Base-by-base conservation (phyloP, 768 basidiomycete genomes). In the Podaxis pistillaris region DNA sequence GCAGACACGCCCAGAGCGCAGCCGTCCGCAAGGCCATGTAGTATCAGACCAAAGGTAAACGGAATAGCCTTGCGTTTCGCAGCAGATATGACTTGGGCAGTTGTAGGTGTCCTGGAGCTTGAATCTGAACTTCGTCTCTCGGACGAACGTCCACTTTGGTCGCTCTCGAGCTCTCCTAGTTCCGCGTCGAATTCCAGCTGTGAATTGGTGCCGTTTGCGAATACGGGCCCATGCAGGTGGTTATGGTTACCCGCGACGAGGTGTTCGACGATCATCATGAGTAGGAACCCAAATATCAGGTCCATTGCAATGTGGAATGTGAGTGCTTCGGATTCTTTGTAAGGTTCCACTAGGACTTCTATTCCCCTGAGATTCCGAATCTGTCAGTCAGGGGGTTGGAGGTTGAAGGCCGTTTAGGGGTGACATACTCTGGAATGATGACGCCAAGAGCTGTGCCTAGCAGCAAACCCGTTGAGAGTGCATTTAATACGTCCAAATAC, bases 11-110 rank as follows among this genome's bases (percentile, higher is more conserved):
- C 97, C 41, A 98, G 78, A 2, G 93, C 94, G 62, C 97, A 86
- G 3, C 97, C 96, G 73, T 99, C 97, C 0, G 94, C 91, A 53
- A 95, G 80, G 1, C 88, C 91, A 70, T 99, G 96, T 26, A 94
- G 83, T 26, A 93, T 82, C 50, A 98, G 78, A 1, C 96, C 97
- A 8, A 98, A 74, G 0, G 94, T 93, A 40, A 96, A 81, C 40
- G 94, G 81, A 56, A 88, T 84, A 8, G 88, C 87, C 15, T 76
- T 76, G 38, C 73, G 72, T 67, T 71, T 74, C 28, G 72, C 64
- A 38, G 54, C 68, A 6, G 64, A 60, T 30, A 58, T 54, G 46
- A 62, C 66, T 11, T 71, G 68, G 28, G 57, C 63, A 49, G 63
- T 58, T 47, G 64, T 60, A 44, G 65, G 38, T 64, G 50, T 50